These are phyloP conservation scores for Daldinia concentrica DNA, from an alignment of 495 filamentous ascomycete species.

Conservation along the genomic window DNA sequence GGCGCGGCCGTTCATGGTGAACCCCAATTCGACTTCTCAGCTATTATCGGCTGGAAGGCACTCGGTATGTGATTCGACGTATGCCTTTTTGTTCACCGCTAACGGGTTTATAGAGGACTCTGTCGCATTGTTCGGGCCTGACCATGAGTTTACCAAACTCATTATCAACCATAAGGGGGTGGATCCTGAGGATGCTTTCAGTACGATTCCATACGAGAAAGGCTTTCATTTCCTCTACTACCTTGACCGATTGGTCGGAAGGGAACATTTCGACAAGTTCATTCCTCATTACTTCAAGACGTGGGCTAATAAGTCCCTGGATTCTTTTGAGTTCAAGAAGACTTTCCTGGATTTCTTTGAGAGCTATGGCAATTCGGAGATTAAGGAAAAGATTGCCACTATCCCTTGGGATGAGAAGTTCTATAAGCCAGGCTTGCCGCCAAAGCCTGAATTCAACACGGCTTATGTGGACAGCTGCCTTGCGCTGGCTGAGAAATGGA, in stretches of 20 bases:
- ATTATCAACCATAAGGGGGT: conserved; percentile 85
- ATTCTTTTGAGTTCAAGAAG: conserved; percentile 91
- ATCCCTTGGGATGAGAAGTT: conserved; percentile 92
- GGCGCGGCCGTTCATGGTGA: conserved; percentile 76
- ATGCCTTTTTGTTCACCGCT: conserved; percentile 48
- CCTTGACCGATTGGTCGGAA: conserved; percentile 85
- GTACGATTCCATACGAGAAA: conserved; percentile 81
- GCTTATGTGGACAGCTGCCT: conserved; percentile 88
- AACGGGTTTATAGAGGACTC: conserved; percentile 65
- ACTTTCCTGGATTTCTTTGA: conserved; percentile 86
- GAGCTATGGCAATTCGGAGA: conserved; percentile 66
- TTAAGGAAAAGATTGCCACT: conserved; percentile 68
- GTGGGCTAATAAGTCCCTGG: conserved; percentile 81
- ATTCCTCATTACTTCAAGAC: conserved; percentile 94
- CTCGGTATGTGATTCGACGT: conserved; percentile 52
- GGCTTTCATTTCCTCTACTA: conserved; percentile 72
- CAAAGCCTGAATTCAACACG: conserved; percentile 90
- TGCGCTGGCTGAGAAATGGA: conserved; percentile 81
- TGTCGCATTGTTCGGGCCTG: conserved; percentile 75
- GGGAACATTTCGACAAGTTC: conserved; percentile 87
- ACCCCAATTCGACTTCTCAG: conserved; percentile 86
- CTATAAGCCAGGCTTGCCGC: conserved; percentile 83
- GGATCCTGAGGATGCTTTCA: conserved; percentile 96
- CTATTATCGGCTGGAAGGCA: conserved; percentile 83
- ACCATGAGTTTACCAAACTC: conserved; percentile 93